Evolutionary conservation across 2,329 filamentous ascomycete species (phyloP).

Genomic region (Curvularia eragrostidis): DNA sequence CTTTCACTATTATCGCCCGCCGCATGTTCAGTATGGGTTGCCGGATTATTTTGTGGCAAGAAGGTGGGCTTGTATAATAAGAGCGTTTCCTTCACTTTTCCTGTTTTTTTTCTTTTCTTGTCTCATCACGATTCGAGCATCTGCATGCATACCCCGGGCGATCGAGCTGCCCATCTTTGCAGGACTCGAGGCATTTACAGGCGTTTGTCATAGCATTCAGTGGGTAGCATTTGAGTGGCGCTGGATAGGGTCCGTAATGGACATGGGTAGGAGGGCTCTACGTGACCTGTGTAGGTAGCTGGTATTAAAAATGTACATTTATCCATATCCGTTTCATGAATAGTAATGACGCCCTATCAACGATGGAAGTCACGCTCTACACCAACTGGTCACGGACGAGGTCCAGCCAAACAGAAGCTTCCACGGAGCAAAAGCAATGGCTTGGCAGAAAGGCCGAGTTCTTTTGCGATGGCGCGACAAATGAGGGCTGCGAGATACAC

Average conservation of each 20-base stretch:
- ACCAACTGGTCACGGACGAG: background rate
- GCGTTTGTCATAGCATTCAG: conserved; percentile 25
- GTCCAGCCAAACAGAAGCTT: conserved; percentile 16
- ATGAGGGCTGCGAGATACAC: background rate
- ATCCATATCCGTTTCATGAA: background rate
- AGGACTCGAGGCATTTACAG: conserved; percentile 26
- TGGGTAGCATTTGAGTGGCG: conserved; percentile 31
- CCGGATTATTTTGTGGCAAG: background rate
- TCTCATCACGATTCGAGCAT: conserved; percentile 17
- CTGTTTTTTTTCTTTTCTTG: conserved; percentile 16
- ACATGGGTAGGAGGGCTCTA: conserved; percentile 5
- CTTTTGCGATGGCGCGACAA: background rate
- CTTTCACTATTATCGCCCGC: background rate
- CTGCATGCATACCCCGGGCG: conserved; percentile 33
- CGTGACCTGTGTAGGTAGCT: conserved; percentile 12
- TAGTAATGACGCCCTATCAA: background rate
- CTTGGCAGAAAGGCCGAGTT: background rate
- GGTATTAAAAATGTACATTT: conserved; percentile 15
- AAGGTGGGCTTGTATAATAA: conserved; percentile 13
- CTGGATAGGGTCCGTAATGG: conserved; percentile 9
- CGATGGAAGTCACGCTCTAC: conserved; percentile 5
- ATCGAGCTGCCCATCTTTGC: conserved; percentile 7
- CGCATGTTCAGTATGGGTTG: conserved; percentile 10
- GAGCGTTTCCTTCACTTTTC: conserved; percentile 5
- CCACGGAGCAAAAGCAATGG: conserved; percentile 21